Conservation (phyloP, 2,329 filamentous ascomycete genomes). For the Diplocarpon mali region DNA sequence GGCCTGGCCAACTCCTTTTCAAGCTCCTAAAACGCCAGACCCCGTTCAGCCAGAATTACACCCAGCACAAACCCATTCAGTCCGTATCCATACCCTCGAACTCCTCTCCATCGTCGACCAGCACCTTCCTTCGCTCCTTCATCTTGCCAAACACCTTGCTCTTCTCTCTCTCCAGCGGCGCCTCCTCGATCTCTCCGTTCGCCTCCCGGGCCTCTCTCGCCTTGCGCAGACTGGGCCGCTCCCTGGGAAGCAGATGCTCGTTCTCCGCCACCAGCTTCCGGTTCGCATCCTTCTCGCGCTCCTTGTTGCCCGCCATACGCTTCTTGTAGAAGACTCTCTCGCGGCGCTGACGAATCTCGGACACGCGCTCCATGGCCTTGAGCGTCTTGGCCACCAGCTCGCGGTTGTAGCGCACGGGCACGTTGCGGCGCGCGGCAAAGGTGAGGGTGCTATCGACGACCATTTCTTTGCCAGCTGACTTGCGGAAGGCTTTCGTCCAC, state of each 20-base stretch:
- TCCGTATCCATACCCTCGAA: constrained; percentile 37
- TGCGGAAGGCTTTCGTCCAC: constrained; percentile 92
- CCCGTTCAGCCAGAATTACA: constrained; percentile 9
- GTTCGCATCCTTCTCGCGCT: constrained; percentile 66
- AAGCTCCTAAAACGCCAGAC: constrained; percentile 8
- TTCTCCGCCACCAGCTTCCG: constrained; percentile 85
- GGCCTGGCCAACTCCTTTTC: constrained; percentile 7
- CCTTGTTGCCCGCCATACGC: constrained; percentile 84
- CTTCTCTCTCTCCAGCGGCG: constrained; percentile 38
- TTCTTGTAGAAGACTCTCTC: constrained; percentile 92
- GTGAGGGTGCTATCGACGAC: constrained; percentile 88
- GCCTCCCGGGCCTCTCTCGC: constrained; percentile 48
- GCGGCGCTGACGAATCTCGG: constrained; percentile 71
- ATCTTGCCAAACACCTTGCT: constrained; percentile 30
- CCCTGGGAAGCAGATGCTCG: constrained; percentile 76
- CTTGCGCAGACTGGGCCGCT: constrained; percentile 52
- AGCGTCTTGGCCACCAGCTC: constrained; percentile 80
- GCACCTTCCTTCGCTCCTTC: constrained; percentile 31
- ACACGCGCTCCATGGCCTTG: constrained; percentile 82
- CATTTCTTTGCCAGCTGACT: constrained; percentile 74
- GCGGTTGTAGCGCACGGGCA: constrained; percentile 91
- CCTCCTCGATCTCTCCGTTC: constrained; percentile 30
- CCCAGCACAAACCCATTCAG: constrained; percentile 16
- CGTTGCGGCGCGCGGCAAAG: constrained; percentile 86
- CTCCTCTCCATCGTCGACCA: constrained; percentile 32